Percentiles rank a stretch among this genome's conserved stretches.
Conservation (phyloP, 805 yeast genomes). For the Candida ficus region DNA sequence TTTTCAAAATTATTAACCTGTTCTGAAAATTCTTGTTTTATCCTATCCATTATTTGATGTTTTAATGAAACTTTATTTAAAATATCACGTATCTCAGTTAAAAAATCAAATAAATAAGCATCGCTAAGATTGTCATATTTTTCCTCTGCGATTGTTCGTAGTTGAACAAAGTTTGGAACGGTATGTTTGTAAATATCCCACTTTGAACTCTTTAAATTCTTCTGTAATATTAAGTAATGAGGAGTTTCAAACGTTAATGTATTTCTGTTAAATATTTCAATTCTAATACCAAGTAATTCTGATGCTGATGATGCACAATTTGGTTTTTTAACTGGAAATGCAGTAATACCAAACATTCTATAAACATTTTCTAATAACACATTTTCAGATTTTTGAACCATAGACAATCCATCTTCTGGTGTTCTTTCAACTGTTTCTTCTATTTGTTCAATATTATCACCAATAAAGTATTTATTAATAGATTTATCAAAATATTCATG, state of each 20-base stretch:
- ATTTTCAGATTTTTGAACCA: slow-evolving; percentile 12
- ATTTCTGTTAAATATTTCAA: slow-evolving; percentile 31
- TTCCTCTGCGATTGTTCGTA: slow-evolving; percentile 10
- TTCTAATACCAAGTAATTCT: slow-evolving; percentile 31
- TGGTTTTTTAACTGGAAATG: slow-evolving; percentile 35
- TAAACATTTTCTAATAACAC: slow-evolving; percentile 30
- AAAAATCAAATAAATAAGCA: slow-evolving; percentile 10
- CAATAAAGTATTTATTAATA: slow-evolving; percentile 17
- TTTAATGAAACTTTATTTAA: slow-evolving; percentile 16
- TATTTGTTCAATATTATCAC: neutral
- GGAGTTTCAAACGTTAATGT: slow-evolving; percentile 28
- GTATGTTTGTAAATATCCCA: slow-evolving; percentile 35
- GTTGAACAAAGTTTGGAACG: slow-evolving; percentile 26
- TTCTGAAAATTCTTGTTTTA: slow-evolving; percentile 3
- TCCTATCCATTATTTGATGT: slow-evolving; percentile 18
- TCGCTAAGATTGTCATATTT: slow-evolving; percentile 18
- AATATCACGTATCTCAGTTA: slow-evolving; percentile 10
- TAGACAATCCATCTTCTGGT: neutral
- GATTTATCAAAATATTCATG: slow-evolving; percentile 26
- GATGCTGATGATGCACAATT: slow-evolving; percentile 16
- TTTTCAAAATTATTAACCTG: slow-evolving; percentile 16
- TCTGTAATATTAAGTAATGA: slow-evolving; percentile 31
- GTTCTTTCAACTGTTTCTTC: neutral
- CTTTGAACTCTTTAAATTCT: slow-evolving; percentile 19
- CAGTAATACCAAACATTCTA: slow-evolving; percentile 35